A percentile compares a stretch with the other conserved stretches of the same genome.
phyloP scores from a whole-genome alignment of 2,329 filamentous ascomycete genomes.

The Penicillium sp. region DNA sequence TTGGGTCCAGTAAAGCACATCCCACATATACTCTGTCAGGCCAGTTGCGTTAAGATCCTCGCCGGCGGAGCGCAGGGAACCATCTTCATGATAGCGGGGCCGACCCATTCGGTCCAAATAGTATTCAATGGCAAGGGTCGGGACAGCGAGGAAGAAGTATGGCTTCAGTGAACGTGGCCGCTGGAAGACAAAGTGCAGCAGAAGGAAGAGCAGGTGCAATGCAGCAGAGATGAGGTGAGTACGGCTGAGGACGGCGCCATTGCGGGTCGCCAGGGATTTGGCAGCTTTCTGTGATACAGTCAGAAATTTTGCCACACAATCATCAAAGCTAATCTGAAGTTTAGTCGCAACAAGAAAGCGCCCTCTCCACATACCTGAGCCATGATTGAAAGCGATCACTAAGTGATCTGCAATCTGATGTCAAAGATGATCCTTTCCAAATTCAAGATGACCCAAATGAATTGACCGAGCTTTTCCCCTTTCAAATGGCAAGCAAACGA shows the following conservation, averaged over 20 bases:
- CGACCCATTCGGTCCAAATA: slow-evolving; percentile 82
- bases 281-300: slow-evolving; percentile 46
- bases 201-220: slow-evolving; percentile 72
- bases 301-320: neutral
- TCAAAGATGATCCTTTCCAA: neutral
- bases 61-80: slow-evolving; percentile 70
- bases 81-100: slow-evolving; percentile 67
- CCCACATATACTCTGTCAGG: slow-evolving; percentile 97
- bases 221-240: slow-evolving; percentile 74
- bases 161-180: slow-evolving; percentile 61
- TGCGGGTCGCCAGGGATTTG: slow-evolving; percentile 71
- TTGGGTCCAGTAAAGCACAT: slow-evolving; percentile 94
- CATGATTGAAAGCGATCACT: slow-evolving; percentile 20
- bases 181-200: slow-evolving; percentile 65
- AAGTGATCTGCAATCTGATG: neutral
- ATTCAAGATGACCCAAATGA: neutral
- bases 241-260: slow-evolving; percentile 72
- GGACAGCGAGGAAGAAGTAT: slow-evolving; percentile 72
- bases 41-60: slow-evolving; percentile 87
- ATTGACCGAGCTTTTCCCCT: neutral
- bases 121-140: slow-evolving; percentile 76
- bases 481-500: neutral
- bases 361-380: slow-evolving; percentile 26
- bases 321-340: neutral
- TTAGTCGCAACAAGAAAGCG: neutral